Evolutionary conservation across 352 stramenopile genomes (phyloP), one percentile per base, ranked within the genome.

Genomic region (Phytophthora crassamura): DNA sequence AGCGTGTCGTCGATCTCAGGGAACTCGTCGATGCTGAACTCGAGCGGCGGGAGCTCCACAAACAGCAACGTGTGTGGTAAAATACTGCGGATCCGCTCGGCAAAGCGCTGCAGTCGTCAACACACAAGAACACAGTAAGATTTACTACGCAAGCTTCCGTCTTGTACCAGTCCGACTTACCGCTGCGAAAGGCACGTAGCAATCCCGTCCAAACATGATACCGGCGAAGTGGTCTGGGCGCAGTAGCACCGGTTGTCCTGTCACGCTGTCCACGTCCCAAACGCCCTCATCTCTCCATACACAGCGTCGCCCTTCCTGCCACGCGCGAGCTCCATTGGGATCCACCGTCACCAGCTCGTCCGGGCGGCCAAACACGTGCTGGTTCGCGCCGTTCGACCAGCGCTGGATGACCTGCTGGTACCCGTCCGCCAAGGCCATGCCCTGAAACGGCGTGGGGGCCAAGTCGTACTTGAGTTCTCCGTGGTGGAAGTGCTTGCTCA

Each of bases 251-350:
- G 89, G 84, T 11, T 74, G 15, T 11, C 73, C 72, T 5, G 68
- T 78, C 16, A 30, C 33, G 3, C 49, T 28, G 53, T 91, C 77
- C 1, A 93, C 49, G 15, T 76, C 74, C 84, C 88, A 97, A 9
- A 97, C 71, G 8, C 90, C 90, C 69, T 91, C 86, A n/a, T 90
- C 61, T 47, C 75, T 70, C 90, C 90, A 97, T 10, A 97, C 66
- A 73, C 89, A 97, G 3, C 61, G 66, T 34, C 79, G 56, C 18
- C 71, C 82, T 45, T 77, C n/a, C 48, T 90, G 75, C 87, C 88
- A 97, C 10, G 89, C 89, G 7, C 86, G 78, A 8, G 65, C 34
- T 30, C 86, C 84, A 2, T 80, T 43, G 0, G 79, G 77, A 70
- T 94, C 75, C 10, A 95, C 66, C 5, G 22, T 59, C 25, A 93